Evolutionary conservation across 768 basidiomycete species (phyloP).

Genomic region (Russula abietina): DNA sequence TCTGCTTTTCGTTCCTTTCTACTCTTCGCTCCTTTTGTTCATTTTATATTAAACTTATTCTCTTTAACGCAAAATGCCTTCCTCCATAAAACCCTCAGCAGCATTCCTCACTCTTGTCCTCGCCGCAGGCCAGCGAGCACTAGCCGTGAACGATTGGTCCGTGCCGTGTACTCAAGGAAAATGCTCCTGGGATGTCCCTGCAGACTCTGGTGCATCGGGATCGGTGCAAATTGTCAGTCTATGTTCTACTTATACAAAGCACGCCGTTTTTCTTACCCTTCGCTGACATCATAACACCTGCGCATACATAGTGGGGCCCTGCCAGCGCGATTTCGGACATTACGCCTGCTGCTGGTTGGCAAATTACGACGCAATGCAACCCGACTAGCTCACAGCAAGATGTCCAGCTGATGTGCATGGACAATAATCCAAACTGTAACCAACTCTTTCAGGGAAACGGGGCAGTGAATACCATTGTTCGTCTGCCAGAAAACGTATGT

Average conservation of each 20-base stretch:
- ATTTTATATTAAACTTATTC: background rate
- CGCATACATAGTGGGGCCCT: slow-evolving; percentile 11
- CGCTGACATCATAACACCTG: background rate
- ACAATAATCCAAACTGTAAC: slow-evolving; percentile 6
- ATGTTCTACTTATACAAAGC: background rate
- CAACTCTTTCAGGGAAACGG: slow-evolving; percentile 23
- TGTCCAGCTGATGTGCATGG: slow-evolving; percentile 3
- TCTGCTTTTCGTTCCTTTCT: no score
- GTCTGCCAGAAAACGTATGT: slow-evolving; percentile 19
- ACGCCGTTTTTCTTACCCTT: background rate
- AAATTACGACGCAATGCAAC: slow-evolving; percentile 8
- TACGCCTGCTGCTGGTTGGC: slow-evolving; percentile 10
- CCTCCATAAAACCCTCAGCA: background rate
- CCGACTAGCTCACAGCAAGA: background rate
- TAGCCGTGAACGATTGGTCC: slow-evolving; percentile 15
- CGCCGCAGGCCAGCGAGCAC: background rate
- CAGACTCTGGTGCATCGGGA: background rate
- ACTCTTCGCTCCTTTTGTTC: no score
- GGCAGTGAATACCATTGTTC: slow-evolving; percentile 22
- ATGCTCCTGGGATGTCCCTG: slow-evolving; percentile 17
- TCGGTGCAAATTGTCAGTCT: slow-evolving; percentile 13
- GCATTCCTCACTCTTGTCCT: background rate
- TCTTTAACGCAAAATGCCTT: background rate
- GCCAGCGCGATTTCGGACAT: slow-evolving; percentile 18
- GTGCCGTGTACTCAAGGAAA: slow-evolving; percentile 10